These are phyloP conservation scores for Ceratobasidium sp. DNA, from an alignment of 1,284 basidiomycete species.

Conservation along the genomic window DNA sequence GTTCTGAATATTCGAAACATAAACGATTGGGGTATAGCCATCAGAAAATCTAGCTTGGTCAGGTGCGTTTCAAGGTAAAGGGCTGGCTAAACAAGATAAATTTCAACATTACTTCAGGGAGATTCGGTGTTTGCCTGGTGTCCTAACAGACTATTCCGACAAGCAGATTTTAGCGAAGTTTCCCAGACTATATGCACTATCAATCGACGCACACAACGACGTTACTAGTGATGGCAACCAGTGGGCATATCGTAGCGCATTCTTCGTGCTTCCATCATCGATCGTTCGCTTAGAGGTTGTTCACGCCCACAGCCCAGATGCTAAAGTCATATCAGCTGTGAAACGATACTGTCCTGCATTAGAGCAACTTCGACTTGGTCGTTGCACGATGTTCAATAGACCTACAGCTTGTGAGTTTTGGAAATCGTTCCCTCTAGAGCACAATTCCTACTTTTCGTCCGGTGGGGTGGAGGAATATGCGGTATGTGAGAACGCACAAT, in stretches of 20 bases:
- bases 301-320: slow-evolving; percentile 16
- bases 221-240: background rate
- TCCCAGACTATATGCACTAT: background rate
- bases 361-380: slow-evolving; percentile 17
- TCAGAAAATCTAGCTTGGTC: background rate
- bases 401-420: slow-evolving; percentile 15
- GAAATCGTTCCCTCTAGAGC: slow-evolving; percentile 9
- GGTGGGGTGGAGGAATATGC: slow-evolving; percentile 24
- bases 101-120: background rate
- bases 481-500: background rate
- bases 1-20: background rate
- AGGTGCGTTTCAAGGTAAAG: background rate
- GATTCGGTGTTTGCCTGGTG: background rate
- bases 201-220: slow-evolving; percentile 10
- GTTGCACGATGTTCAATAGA: slow-evolving; percentile 25
- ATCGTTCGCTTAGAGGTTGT: slow-evolving; percentile 3
- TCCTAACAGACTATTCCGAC: background rate
- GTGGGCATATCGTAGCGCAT: slow-evolving; percentile 3
- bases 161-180: background rate
- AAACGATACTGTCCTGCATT: slow-evolving; percentile 10
- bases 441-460: slow-evolving; percentile 27
- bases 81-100: no score
- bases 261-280: slow-evolving; percentile 11
- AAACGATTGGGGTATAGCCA: background rate
- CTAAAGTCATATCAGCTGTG: slow-evolving; percentile 5